Percentiles rank a stretch among this genome's conserved stretches.
phyloP scores from a whole-genome alignment of 495 filamentous ascomycete species.

The Penicillium coprophilum region DNA sequence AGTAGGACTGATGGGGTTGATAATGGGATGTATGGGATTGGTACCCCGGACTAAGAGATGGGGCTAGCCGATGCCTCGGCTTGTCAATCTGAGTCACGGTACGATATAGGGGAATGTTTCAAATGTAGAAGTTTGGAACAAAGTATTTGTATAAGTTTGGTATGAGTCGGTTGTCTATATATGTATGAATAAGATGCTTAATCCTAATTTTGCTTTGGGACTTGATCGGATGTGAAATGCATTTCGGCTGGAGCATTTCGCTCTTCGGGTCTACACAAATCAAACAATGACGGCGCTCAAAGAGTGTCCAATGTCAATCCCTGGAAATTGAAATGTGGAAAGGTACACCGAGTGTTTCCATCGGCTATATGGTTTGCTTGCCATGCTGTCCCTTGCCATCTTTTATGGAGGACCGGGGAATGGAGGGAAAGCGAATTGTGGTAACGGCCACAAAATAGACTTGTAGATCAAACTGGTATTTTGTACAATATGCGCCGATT shows the following conservation, averaged over 20 bases:
- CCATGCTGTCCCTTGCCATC: neutral
- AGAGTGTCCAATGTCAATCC: neutral
- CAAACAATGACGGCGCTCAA: neutral
- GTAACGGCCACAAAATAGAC: neutral
- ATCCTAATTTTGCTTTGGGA: neutral
- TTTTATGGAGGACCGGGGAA: neutral
- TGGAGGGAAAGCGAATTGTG: neutral
- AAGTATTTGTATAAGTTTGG: neutral
- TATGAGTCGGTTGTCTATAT: neutral
- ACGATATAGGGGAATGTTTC: neutral
- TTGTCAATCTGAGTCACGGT: neutral
- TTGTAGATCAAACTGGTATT: conserved; percentile 27
- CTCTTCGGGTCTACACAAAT: neutral
- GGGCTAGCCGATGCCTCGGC: conserved; percentile 12
- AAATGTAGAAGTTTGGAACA: neutral
- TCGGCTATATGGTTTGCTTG: neutral
- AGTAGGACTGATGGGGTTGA: neutral
- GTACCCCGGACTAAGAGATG: conserved; percentile 14
- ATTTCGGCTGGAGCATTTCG: neutral
- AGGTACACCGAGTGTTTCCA: neutral
- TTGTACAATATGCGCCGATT: conserved; percentile 42
- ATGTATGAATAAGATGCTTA: neutral
- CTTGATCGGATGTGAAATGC: neutral
- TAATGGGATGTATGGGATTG: conserved; percentile 2
- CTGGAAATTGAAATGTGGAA: neutral